Conservation (phyloP, 192 early-diverging fungal genomes). For the Coemansia sp. region DNA sequence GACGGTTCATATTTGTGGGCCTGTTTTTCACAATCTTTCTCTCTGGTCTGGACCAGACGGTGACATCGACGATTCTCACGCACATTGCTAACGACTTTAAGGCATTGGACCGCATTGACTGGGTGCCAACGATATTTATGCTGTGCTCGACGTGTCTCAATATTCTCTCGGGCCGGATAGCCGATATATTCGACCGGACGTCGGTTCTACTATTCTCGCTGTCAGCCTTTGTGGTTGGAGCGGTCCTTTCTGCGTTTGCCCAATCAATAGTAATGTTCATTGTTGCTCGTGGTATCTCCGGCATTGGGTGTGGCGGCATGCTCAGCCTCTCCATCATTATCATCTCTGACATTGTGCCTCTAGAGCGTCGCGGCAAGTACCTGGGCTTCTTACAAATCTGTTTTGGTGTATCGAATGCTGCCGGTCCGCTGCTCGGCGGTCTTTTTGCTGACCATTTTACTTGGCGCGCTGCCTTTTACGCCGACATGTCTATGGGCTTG, state of each 20-base stretch:
- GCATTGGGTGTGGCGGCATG: constrained; percentile 68
- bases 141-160: constrained; percentile 67
- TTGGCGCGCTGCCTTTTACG: constrained; percentile 72
- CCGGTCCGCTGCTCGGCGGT: constrained; percentile 61
- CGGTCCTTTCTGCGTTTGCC: constrained; percentile 39
- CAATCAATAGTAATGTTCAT: constrained; percentile 59
- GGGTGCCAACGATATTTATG: constrained; percentile 84
- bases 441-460: constrained; percentile 55
- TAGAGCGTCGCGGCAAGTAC: constrained; percentile 71
- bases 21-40: constrained; percentile 73
- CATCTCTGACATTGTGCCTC: constrained; percentile 70
- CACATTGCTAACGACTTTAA: constrained; percentile 75
- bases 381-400: constrained; percentile 59
- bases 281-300: constrained; percentile 67
- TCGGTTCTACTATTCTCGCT: constrained; percentile 46
- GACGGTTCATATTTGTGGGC: constrained; percentile 30
- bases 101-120: constrained; percentile 67
- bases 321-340: constrained; percentile 70
- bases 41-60: constrained; percentile 79
- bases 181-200: constrained; percentile 71
- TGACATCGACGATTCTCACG: constrained; percentile 79
- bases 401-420: constrained; percentile 57
- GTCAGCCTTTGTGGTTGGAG: constrained; percentile 45
- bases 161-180: constrained; percentile 79
- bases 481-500: constrained; percentile 74